Base-by-base conservation (phyloP, 352 stramenopile species). In the Globisporangium acanthophoron region DNA sequence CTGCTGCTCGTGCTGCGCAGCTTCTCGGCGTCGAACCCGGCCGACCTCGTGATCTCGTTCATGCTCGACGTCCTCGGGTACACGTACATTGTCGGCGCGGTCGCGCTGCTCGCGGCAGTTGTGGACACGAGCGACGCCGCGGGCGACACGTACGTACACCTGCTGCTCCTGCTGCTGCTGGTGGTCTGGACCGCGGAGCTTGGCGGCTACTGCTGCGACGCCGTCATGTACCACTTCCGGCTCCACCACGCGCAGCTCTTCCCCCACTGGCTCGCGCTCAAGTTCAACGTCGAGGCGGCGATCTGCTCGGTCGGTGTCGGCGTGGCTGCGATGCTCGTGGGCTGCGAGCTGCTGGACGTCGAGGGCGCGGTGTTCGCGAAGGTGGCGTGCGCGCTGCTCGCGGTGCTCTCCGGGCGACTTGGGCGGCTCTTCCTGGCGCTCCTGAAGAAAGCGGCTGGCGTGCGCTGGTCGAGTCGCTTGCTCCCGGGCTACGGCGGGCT, bases 401-500 rank as follows among this genome's bases (percentile, higher is more conserved):
- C 46, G 5, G 52, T 96, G 18, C 72, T 98, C 21, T 67, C 97
- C 24, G 92, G 88, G 9, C 77, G 97, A 6, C 83, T 98, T 49
- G 92, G 92, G 3, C 88, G 96, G 52, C 65, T 98, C n/a, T 92
- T 96, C 21, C 74, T 92, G 13, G 93, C 80, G 13, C 93, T 98
- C 65, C 61, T 98, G 11, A 98, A 98, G 71, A 80, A 94, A 37
- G 88, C 97, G 63, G 86, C 90, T 0, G 90, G 85, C 6, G 69
- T 98, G 55, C 96, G 97, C 56, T 94, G 97, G 66, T 96, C 92
- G 66, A 90, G 92, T 15, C 77, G 91, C 53, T 62, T 98, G 16
- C 87, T 98, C 56, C 94, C 94, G 5, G 94, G 96, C 66, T 95
- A 98, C 66, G 94, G 94, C 29, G 94, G 94, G 11, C 80, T 96